These are phyloP conservation scores for Helotiales sp. DNA, from an alignment of 2,329 filamentous ascomycete genomes.

Conservation along the genomic window DNA sequence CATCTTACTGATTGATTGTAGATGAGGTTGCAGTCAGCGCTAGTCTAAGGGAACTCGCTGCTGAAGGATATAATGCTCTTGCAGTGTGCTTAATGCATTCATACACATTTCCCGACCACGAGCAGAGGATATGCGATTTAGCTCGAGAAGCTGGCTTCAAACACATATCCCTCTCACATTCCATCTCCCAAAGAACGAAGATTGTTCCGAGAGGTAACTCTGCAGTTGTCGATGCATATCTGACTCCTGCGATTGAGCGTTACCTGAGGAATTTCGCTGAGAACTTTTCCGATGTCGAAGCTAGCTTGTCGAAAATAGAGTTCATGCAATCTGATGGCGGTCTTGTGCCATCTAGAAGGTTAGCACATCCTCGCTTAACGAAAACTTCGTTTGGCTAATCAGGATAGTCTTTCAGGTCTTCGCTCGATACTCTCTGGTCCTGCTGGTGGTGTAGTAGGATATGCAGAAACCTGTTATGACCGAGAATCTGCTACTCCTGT, in stretches of 20 bases:
- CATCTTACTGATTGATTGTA: too few relatives aligned
- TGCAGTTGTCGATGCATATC: conserved; percentile 67
- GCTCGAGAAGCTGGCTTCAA: conserved; percentile 64
- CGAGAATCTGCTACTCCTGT: conserved; percentile 61
- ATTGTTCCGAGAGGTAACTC: conserved; percentile 65
- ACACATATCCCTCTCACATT: conserved; percentile 63
- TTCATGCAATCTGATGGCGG: conserved; percentile 59
- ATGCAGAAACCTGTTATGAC: conserved; percentile 64
- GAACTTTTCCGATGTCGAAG: conserved; percentile 55
- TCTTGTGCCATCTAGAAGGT: conserved; percentile 40
- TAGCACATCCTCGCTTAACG: too few relatives aligned
- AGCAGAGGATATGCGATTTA: conserved; percentile 58
- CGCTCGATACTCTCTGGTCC: conserved; percentile 65
- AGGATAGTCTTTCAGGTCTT: conserved; percentile 65
- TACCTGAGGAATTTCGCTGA: conserved; percentile 68
- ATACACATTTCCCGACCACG: conserved; percentile 66
- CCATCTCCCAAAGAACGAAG: conserved; percentile 71
- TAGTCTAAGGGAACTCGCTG: too few relatives aligned
- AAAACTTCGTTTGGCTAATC: too few relatives aligned
- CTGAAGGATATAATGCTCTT: too few relatives aligned
- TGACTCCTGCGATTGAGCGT: conserved; percentile 66
- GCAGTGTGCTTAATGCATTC: conserved; percentile 68
- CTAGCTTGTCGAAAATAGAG: conserved; percentile 40
- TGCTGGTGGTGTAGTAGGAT: conserved; percentile 68
- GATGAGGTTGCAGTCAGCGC: too few relatives aligned